phyloP scores from a whole-genome alignment of 2,329 filamentous ascomycete genomes.

The Xylariaceae sp. region DNA sequence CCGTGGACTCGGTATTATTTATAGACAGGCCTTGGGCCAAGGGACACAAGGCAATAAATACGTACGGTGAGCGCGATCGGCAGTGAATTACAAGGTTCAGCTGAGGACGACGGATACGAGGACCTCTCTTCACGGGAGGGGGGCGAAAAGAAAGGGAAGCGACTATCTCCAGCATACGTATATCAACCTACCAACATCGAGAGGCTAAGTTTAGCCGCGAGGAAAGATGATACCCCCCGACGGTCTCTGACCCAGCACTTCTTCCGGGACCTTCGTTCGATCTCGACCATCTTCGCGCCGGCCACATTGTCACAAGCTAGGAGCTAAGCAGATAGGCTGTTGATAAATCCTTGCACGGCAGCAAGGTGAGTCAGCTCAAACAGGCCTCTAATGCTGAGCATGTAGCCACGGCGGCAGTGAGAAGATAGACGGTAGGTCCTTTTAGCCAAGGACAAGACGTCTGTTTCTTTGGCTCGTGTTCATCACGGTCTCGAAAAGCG shows the following conservation, averaged over 20 bases:
- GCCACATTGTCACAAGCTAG: constrained; percentile 5
- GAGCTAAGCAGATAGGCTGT: no score
- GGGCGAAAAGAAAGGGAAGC: constrained; percentile 1
- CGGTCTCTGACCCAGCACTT: constrained; percentile 9
- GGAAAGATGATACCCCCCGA: constrained; percentile 15
- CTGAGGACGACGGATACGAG: constrained; percentile 16
- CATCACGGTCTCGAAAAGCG: constrained; percentile 5
- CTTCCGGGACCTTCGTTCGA: constrained; percentile 6
- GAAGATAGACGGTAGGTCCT: no score
- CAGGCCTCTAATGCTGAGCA: constrained; percentile 3
- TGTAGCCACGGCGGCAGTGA: no score
- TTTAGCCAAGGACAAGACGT: no score
- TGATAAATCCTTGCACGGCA: no score
- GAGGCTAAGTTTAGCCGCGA: not conserved
- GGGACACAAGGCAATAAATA: not conserved
- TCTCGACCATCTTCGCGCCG: constrained; percentile 5
- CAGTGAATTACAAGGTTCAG: constrained; percentile 16
- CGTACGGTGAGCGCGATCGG: constrained; percentile 10
- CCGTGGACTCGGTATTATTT: constrained; percentile 17
- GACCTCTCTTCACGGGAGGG: constrained; percentile 1
- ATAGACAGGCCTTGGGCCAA: constrained; percentile 12
- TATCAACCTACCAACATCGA: constrained; percentile 16
- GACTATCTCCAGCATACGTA: constrained; percentile 18
- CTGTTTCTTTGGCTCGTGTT: not conserved
- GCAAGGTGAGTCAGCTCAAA: constrained; percentile 14